Evolutionary conservation across 257 asterid genomes (phyloP).

Genomic region (Jaltomata sinuosa): DNA sequence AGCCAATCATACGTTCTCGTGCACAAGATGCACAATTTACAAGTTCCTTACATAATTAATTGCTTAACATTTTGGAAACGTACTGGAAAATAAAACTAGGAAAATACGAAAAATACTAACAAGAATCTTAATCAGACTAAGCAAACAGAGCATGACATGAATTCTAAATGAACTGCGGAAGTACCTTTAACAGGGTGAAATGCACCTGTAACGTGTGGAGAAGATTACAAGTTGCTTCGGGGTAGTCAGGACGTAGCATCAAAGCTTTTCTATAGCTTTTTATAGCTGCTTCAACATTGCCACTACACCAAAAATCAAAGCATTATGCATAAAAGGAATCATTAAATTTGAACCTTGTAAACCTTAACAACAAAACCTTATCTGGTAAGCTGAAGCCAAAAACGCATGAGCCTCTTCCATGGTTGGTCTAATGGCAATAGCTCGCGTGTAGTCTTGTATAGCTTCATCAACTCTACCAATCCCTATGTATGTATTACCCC

Average conservation of each 20-base stretch:
- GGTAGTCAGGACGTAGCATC: constrained; percentile 74
- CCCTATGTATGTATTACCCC: constrained; percentile 82
- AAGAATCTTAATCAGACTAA: background rate
- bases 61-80: no score
- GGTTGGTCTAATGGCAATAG: constrained; percentile 67
- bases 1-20: background rate
- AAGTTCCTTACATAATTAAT: no score
- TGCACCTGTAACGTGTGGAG: constrained; percentile 87
- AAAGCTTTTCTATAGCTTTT: constrained; percentile 88
- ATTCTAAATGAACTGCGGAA: background rate
- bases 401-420: constrained; percentile 96
- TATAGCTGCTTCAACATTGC: constrained; percentile 76
- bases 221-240: constrained; percentile 92
- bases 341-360: background rate
- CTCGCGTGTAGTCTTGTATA: constrained; percentile 76
- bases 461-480: constrained; percentile 87
- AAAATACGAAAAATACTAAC: background rate
- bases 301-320: constrained; percentile 28
- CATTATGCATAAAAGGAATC: background rate
- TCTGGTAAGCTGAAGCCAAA: constrained; percentile 87
- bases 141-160: background rate
- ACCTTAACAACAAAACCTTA: constrained; percentile 39
- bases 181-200: background rate
- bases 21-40: background rate
- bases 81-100: background rate